These are phyloP conservation scores for Cladosporium velox DNA, from an alignment of 2,329 filamentous ascomycete genomes.

Conservation along the genomic window DNA sequence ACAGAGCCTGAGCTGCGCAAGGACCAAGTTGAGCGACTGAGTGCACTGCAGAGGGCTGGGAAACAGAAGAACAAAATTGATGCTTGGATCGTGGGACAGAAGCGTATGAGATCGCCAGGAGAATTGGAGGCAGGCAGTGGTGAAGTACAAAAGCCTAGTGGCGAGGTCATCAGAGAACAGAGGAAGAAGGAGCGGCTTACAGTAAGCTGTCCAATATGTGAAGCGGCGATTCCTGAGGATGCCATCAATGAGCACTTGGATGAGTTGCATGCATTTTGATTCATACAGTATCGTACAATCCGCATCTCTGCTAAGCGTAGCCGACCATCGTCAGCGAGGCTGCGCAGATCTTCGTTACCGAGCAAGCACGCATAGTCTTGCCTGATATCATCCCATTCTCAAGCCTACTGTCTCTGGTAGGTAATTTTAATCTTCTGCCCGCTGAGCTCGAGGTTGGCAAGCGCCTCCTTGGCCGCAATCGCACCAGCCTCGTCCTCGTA, in stretches of 20 bases:
- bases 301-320: background rate
- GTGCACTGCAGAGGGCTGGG: conserved; percentile 44
- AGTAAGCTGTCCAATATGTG: conserved; percentile 46
- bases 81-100: conserved; percentile 38
- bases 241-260: conserved; percentile 47
- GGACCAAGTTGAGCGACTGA: conserved; percentile 43
- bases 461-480: conserved; percentile 91
- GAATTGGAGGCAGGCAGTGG: background rate
- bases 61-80: conserved; percentile 49
- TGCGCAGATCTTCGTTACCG: background rate
- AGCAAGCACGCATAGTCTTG: background rate
- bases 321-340: background rate
- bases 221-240: conserved; percentile 32
- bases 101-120: conserved; percentile 17
- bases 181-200: conserved; percentile 26
- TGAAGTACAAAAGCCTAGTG: background rate
- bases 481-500: conserved; percentile 89
- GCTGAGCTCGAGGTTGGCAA: conserved; percentile 78
- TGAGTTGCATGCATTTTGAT: conserved; percentile 24
- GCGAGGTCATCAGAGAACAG: background rate
- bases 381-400: background rate
- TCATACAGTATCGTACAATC: background rate
- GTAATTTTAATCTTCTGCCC: conserved; percentile 88
- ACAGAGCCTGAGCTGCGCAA: conserved; percentile 46
- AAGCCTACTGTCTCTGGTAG: conserved; percentile 57